Base-by-base conservation (phyloP, 2,329 filamentous ascomycete genomes). In the Neurospora sp. region DNA sequence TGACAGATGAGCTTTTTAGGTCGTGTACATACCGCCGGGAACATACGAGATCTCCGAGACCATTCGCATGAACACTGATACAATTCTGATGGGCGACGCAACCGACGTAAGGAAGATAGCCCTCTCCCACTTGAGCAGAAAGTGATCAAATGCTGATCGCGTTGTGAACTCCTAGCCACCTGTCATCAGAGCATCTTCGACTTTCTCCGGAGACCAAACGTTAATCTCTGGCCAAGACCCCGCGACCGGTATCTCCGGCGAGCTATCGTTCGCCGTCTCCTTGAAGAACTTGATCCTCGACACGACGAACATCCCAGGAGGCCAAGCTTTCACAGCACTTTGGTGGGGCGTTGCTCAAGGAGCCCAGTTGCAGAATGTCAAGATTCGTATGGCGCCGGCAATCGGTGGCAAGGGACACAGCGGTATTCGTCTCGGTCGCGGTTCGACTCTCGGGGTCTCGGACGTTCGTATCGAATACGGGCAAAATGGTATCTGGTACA, bases 261-360 rank as follows among this genome's bases (percentile, higher is more conserved):
- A 83, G 71, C 74, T 81, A 5, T 82, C 80, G 0, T 83, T 83
- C 46, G 77, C 81, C 11, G 81, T 83, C 8, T 78, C 78, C 19
- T 67, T 83, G 66, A 83, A 83, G 76, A 83, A 83, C 70, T 19
- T 83, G 5, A 74, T 82, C 37, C 77, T 83, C 12, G 82, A 83
- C 71, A 83, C 81, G 0, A 81, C 81, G 1, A 75, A 72, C 37
- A 78, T 83, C 33, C 67, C 77, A 1, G 78, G 77, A 68, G 77
- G 75, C 67, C 77, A 75, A 10, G 71, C 71, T 1, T 82, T 83
- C 66, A 80, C 79, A 2, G 82, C 82, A 4, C 77, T 83, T 0
- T 80, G 76, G 62, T 83, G 82, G 82, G 80, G 81, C 10, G 81
- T 83, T n/a, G 82, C 81, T 1, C 81, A 83, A 70, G 81, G 71